phyloP scores from a whole-genome alignment of 805 yeast species.

The Zygoascus tannicola region DNA sequence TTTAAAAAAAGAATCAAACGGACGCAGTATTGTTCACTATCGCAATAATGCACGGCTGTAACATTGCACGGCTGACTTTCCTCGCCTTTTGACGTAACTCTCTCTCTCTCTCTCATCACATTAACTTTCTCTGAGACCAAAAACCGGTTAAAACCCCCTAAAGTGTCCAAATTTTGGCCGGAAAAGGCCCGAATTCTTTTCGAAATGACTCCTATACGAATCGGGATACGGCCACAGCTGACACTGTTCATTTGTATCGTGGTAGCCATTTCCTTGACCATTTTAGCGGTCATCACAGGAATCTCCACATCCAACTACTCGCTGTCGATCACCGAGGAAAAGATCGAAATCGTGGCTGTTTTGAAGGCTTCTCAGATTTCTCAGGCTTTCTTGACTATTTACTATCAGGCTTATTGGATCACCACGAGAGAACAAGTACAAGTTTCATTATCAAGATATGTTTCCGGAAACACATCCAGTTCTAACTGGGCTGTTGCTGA shows the following conservation, averaged over 20 bases:
- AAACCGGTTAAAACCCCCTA: no score
- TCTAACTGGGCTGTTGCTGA: constrained; percentile 39
- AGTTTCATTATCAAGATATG: constrained; percentile 47
- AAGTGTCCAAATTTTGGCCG: no score
- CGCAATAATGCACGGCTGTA: no score
- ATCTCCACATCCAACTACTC: constrained; percentile 35
- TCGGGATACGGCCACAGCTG: constrained; percentile 68
- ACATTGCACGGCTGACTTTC: no score
- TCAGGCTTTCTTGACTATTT: constrained; percentile 54
- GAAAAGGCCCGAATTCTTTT: no score
- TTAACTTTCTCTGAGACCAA: no score
- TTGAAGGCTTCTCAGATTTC: constrained; percentile 70
- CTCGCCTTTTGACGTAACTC: no score
- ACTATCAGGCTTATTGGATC: constrained; percentile 61
- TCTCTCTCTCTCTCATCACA: no score
- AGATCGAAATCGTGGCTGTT: constrained; percentile 69
- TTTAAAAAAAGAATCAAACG: no score
- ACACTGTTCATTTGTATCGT: constrained; percentile 58
- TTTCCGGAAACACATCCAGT: constrained; percentile 62
- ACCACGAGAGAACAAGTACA: constrained; percentile 53
- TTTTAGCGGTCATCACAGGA: constrained; percentile 57
- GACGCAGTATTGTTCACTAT: no score
- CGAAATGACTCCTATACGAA: constrained; percentile 21
- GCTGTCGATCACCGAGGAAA: constrained; percentile 53
- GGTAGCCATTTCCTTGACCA: constrained; percentile 55